Conservation (phyloP, 352 stramenopile genomes). For the Globisporangium emineosum region DNA sequence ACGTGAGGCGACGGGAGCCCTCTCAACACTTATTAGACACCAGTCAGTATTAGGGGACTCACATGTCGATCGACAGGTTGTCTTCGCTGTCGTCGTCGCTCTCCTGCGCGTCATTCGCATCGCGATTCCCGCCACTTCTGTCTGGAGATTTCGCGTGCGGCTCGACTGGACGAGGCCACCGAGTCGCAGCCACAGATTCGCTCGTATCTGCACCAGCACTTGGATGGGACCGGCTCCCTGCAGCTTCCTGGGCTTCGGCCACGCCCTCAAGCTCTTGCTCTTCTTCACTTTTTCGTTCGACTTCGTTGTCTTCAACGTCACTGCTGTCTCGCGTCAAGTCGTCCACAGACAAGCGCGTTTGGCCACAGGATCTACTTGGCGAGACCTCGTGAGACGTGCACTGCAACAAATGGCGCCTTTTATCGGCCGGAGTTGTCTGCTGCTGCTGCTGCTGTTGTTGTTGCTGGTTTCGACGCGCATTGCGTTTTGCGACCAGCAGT, state of each 20-base stretch:
- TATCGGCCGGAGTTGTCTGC: no score
- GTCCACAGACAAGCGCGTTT: background rate
- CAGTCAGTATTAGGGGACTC: slow-evolving; percentile 7
- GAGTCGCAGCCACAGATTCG: no score
- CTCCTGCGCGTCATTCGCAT: background rate
- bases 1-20: background rate
- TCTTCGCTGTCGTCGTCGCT: slow-evolving; percentile 25
- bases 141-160: background rate
- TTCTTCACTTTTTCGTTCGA: background rate
- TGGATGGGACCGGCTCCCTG: no score
- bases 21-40: slow-evolving; percentile 13
- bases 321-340: background rate
- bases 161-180: background rate
- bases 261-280: background rate
- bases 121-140: no score
- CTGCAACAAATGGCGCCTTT: background rate
- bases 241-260: background rate
- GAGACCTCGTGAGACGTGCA: background rate
- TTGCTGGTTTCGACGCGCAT: slow-evolving; percentile 5
- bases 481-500: slow-evolving; percentile 15
- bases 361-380: background rate
- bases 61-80: slow-evolving; percentile 68
- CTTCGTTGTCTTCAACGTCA: background rate
- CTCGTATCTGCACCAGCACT: background rate
- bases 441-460: background rate